Base-by-base conservation (phyloP, 495 filamentous ascomycete species). In the Trichocladium uniseriatum region DNA sequence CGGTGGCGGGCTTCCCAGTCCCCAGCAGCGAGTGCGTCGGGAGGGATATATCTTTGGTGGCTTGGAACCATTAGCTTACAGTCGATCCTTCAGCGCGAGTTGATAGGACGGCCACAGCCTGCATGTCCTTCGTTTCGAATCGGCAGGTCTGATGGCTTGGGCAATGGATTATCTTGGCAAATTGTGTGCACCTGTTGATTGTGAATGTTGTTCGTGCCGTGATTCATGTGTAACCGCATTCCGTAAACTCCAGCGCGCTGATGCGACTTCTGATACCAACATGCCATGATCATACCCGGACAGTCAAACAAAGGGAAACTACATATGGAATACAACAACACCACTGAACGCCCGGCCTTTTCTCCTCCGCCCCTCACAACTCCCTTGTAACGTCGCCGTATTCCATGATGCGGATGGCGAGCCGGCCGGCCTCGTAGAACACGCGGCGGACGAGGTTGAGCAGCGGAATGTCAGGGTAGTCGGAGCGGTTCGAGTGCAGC, bases 401-500 rank as follows among this genome's bases (percentile, higher is more conserved):
- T 19, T 66, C 61, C 55, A 63, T 56, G 9, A 65, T 50, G 11
- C 38, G 53, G 0, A 63, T 22, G 10, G 57, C 64, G 3, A 58
- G 37, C 40, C 38, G 49, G 1, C 37, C 55, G 6, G 43, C 43
- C 19, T 47, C 55, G 22, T 74, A 67, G 69, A 69, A 75, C 15
- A 72, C 55, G 28, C 69, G 67, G 41, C 66, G 68, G 15, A 67
- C 69, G 51, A 82, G 69, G n/a, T 73, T 67, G 49, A 82, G 74
- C 6, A 83, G 57, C 2, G 83, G 81, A 2, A 86, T 79, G 28
- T 78, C 70, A 0, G 77, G 78, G 53, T 82, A 79, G 56, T 83
- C 80, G 45, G 75, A 73, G 19, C 80, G 74, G 29, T 79, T 81
- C 28, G 81, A 64, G 65, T 89, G 82, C 32, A 87, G 68, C 53